phyloP scores from a whole-genome alignment of 2,329 filamentous ascomycete genomes.

The Penicillium hesseltinei region DNA sequence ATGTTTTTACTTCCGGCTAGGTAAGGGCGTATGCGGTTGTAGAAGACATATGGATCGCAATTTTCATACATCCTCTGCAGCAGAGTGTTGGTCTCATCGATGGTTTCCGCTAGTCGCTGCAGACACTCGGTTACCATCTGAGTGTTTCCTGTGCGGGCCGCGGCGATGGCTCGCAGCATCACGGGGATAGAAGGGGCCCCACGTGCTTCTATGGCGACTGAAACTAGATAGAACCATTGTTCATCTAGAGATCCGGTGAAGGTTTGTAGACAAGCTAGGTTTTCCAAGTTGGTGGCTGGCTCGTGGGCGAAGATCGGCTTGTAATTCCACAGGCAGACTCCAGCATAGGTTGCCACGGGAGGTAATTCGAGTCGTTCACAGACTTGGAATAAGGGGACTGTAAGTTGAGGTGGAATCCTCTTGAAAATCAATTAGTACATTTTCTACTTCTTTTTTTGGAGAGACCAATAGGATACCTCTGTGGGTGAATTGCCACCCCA shows the following conservation, averaged over 20 bases:
- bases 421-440: slow-evolving; percentile 27
- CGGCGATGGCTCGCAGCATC: slow-evolving; percentile 83
- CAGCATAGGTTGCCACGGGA: slow-evolving; percentile 90
- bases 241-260: slow-evolving; percentile 95
- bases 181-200: slow-evolving; percentile 82
- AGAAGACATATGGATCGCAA: slow-evolving; percentile 93
- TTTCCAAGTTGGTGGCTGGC: slow-evolving; percentile 76
- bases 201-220: slow-evolving; percentile 90
- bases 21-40: slow-evolving; percentile 92
- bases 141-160: slow-evolving; percentile 69
- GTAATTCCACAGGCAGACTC: slow-evolving; percentile 94
- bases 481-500: slow-evolving; percentile 78
- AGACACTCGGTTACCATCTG: slow-evolving; percentile 73
- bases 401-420: slow-evolving; percentile 74
- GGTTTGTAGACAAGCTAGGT: slow-evolving; percentile 81
- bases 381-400: slow-evolving; percentile 75
- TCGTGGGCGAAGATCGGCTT: slow-evolving; percentile 85
- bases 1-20: slow-evolving; percentile 97
- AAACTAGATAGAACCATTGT: slow-evolving; percentile 98
- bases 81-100: slow-evolving; percentile 78
- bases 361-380: slow-evolving; percentile 79
- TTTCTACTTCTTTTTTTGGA: background rate
- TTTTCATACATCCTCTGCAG: slow-evolving; percentile 90
- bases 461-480: slow-evolving; percentile 53
- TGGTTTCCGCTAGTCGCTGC: slow-evolving; percentile 76